Conservation (phyloP, 192 early-diverging fungal species). For the Mortierella antarctica region DNA sequence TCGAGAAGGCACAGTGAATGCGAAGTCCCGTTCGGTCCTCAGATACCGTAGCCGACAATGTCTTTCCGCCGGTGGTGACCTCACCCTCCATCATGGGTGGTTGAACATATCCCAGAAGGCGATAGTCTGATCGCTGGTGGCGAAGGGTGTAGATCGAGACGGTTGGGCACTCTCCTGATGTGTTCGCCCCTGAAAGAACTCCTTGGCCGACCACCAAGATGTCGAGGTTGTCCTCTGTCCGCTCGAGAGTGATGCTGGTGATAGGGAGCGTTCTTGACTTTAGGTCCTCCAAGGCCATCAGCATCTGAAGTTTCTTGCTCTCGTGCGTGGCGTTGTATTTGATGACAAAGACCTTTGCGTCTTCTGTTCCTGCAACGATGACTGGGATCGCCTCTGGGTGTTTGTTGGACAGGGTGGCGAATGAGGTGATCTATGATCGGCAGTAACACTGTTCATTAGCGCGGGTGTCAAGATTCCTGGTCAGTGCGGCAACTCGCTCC, state of each 20-base stretch:
- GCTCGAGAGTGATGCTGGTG: constrained; percentile 40
- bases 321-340: constrained; percentile 32
- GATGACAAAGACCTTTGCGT: constrained; percentile 40
- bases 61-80: constrained; percentile 31
- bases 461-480: too few relatives aligned
- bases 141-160: constrained; percentile 49
- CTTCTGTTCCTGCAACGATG: constrained; percentile 43
- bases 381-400: constrained; percentile 27
- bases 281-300: constrained; percentile 29
- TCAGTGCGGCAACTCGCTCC: too few relatives aligned
- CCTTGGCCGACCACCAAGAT: constrained; percentile 45
- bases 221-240: constrained; percentile 26
- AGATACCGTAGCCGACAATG: constrained; percentile 30
- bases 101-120: constrained; percentile 38
- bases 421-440: constrained; percentile 30
- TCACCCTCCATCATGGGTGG: constrained; percentile 43
- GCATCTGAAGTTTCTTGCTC: constrained; percentile 21
- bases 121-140: constrained; percentile 30
- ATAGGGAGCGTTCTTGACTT: constrained; percentile 30
- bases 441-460: too few relatives aligned
- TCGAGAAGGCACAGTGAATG: constrained; percentile 43
- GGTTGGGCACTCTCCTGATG: constrained; percentile 23
- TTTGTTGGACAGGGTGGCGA: constrained; percentile 39
- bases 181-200: background rate
- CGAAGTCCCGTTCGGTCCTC: constrained; percentile 41